These are phyloP conservation scores for Stylosanthes scabra DNA, from an alignment of 331 rosid genomes.

Conservation along the genomic window DNA sequence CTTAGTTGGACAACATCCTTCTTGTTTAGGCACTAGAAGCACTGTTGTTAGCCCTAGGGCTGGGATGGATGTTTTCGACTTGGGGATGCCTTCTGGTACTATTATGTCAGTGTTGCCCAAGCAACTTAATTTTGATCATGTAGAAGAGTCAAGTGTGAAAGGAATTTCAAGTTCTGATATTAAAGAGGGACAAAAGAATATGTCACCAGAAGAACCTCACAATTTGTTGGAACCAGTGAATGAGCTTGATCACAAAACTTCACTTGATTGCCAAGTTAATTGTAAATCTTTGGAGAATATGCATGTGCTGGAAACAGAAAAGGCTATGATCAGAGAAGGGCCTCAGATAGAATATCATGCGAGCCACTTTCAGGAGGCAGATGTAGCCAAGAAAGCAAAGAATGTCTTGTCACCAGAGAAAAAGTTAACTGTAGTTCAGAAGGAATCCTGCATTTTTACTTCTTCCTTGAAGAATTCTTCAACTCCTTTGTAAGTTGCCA, in stretches of 20 bases:
- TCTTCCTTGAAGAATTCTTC: conserved; percentile 41
- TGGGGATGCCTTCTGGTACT: conserved; percentile 47
- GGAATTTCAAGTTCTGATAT: conserved; percentile 43
- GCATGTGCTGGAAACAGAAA: conserved; percentile 38
- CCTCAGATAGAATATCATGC: conserved; percentile 29
- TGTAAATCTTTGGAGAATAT: conserved; percentile 33
- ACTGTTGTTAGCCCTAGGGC: conserved; percentile 37
- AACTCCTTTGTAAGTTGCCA: conserved; percentile 30
- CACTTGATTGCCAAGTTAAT: conserved; percentile 40
- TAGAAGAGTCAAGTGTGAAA: conserved; percentile 46
- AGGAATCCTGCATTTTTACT: conserved; percentile 30
- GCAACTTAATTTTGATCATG: conserved; percentile 62
- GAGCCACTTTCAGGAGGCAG: conserved; percentile 35
- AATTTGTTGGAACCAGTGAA: conserved; percentile 39
- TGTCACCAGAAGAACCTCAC: conserved; percentile 31
- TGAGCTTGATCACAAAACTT: conserved; percentile 38
- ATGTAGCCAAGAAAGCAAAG: conserved; percentile 14
- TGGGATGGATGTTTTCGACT: conserved; percentile 49
- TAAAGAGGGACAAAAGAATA: conserved; percentile 37
- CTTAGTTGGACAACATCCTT: conserved; percentile 37
- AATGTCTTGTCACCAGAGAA: conserved; percentile 34
- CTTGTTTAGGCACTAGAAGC: conserved; percentile 38
- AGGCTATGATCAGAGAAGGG: conserved; percentile 36
- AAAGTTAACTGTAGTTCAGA: conserved; percentile 42
- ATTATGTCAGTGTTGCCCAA: conserved; percentile 54